A percentile compares a stretch with the other conserved stretches of the same genome.
These are phyloP conservation scores for Penicillium tannophilum DNA, from an alignment of 495 filamentous ascomycete genomes.

Conservation along the genomic window DNA sequence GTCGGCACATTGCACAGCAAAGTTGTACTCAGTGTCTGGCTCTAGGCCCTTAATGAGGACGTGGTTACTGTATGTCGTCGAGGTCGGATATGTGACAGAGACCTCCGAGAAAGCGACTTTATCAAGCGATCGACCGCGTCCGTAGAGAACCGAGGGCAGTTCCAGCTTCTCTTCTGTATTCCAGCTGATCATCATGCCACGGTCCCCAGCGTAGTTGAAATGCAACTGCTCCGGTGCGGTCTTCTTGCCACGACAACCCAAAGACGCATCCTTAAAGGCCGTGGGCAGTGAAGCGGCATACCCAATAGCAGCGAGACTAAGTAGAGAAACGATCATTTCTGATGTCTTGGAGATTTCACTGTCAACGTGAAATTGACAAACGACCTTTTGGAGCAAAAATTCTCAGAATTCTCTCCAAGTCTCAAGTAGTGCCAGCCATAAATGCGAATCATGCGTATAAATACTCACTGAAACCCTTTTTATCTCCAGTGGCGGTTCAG, in stretches of 20 bases:
- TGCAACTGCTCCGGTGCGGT: slow-evolving; percentile 21
- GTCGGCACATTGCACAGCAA: slow-evolving; percentile 2
- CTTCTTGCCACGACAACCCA: not conserved
- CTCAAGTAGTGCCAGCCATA: not conserved
- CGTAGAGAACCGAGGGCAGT: slow-evolving; percentile 12
- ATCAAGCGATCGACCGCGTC: slow-evolving; percentile 4
- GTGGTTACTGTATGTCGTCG: slow-evolving; percentile 22
- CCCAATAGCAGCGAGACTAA: not conserved
- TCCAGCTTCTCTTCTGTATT: slow-evolving; percentile 15
- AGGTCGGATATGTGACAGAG: slow-evolving; percentile 23
- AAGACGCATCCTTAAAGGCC: not conserved
- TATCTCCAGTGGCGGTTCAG: not conserved
- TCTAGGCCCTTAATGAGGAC: slow-evolving; percentile 13
- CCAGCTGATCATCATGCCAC: slow-evolving; percentile 18
- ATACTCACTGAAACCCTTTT: not conserved
- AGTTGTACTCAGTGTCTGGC: slow-evolving; percentile 20
- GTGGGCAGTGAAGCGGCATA: not conserved
- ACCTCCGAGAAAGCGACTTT: slow-evolving; percentile 11
- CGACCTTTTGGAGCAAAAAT: not conserved
- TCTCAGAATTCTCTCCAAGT: not conserved
- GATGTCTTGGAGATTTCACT: not conserved
- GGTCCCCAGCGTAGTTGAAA: slow-evolving; percentile 24
- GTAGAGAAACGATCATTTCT: not conserved
- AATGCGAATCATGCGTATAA: not conserved
- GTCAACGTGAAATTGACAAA: not conserved